Conservation (phyloP, 768 basidiomycete species). For the Suillus brevipes region DNA sequence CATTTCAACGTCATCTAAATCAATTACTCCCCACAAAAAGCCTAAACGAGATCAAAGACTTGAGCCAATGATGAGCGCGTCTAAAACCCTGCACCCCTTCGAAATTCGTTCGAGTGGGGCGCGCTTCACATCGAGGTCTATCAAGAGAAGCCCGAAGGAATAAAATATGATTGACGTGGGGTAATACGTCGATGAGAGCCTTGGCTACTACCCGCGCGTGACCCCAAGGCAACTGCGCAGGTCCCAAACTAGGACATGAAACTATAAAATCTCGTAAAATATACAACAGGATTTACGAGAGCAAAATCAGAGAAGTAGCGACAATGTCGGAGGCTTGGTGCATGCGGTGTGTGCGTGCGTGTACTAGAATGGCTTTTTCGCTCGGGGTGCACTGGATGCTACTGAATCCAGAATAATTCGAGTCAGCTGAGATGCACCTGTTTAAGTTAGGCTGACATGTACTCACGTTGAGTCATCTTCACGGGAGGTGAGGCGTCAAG, state of each 20-base stretch:
- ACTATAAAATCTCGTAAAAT: background rate
- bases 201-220: background rate
- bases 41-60: background rate
- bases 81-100: background rate
- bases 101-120: background rate
- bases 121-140: background rate
- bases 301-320: background rate
- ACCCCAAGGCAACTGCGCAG: background rate
- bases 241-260: conserved; percentile 3
- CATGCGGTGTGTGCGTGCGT: background rate
- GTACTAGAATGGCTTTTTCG: background rate
- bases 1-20: background rate
- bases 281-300: background rate
- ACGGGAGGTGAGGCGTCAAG: background rate
- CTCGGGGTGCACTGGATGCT: background rate
- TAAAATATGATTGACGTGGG: background rate
- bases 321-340: conserved; percentile 4
- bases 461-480: background rate
- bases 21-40: background rate
- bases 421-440: conserved; percentile 3
- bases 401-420: background rate
- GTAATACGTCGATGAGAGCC: background rate
- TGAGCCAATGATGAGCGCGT: background rate
- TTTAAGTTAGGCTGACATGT: conserved; percentile 5
- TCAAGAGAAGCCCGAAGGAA: background rate